Percentiles rank a stretch among this genome's conserved stretches.
These are phyloP conservation scores for Phytomonas sp. DNA, from an alignment of 208 protist genomes.

Conservation along the genomic window DNA sequence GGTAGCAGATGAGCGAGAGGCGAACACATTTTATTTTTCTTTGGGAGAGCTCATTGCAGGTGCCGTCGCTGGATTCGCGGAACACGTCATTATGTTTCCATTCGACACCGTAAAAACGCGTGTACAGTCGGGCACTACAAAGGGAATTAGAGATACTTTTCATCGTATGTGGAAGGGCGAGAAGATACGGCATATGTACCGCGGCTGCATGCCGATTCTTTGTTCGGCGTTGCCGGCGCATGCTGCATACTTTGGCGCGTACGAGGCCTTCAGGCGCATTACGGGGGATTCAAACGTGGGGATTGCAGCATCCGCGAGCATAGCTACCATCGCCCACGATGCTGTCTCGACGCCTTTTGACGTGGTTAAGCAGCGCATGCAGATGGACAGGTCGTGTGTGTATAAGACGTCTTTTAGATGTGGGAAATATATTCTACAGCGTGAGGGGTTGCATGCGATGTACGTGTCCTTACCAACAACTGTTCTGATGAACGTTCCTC, in stretches of 20 bases:
- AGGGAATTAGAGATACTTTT: slow-evolving; percentile 23
- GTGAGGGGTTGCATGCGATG: slow-evolving; percentile 60
- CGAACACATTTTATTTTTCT: slow-evolving; percentile 26
- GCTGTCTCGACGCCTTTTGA: slow-evolving; percentile 90
- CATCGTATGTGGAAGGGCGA: slow-evolving; percentile 33
- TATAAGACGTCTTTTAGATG: slow-evolving; percentile 58
- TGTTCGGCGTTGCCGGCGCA: slow-evolving; percentile 87
- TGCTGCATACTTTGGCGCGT: slow-evolving; percentile 87
- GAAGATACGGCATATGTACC: slow-evolving; percentile 65
- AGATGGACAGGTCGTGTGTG: slow-evolving; percentile 58
- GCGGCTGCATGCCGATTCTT: slow-evolving; percentile 72
- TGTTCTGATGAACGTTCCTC: slow-evolving; percentile 90
- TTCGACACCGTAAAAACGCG: slow-evolving; percentile 92
- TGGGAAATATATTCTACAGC: slow-evolving; percentile 21
- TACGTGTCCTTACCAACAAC: slow-evolving; percentile 88
- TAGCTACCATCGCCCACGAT: slow-evolving; percentile 85
- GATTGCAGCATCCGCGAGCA: slow-evolving; percentile 42
- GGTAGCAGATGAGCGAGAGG: not conserved
- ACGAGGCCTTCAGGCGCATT: slow-evolving; percentile 82
- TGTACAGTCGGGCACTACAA: slow-evolving; percentile 47
- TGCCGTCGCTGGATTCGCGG: slow-evolving; percentile 73
- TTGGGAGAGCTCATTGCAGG: slow-evolving; percentile 63
- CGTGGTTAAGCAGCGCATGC: slow-evolving; percentile 93
- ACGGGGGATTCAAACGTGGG: slow-evolving; percentile 29
- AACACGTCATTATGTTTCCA: slow-evolving; percentile 93